phyloP scores from a whole-genome alignment of 164 flowering plant genomes.

The Nymphaea thermarum region DNA sequence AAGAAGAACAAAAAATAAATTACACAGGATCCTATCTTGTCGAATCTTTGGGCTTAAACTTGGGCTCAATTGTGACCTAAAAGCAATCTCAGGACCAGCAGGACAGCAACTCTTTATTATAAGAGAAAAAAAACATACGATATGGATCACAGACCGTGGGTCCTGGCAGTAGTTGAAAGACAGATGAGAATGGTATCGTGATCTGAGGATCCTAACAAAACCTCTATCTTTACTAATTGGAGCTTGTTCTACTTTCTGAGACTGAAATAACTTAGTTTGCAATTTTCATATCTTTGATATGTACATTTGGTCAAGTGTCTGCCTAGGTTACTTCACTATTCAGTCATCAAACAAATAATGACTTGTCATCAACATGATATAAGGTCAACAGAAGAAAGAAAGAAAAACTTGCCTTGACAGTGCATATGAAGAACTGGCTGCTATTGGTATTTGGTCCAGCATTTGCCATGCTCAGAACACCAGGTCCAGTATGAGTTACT shows the following conservation, averaged over 20 bases:
- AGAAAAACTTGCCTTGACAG: conserved; percentile 37
- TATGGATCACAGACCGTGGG: no score
- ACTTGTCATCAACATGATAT: not conserved
- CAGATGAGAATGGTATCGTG: no score
- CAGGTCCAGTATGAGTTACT: conserved; percentile 70
- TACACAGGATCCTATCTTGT: no score
- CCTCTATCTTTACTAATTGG: no score
- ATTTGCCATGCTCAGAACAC: conserved; percentile 84
- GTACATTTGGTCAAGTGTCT: no score
- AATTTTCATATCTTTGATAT: no score
- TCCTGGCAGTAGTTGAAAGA: no score
- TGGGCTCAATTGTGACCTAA: not conserved
- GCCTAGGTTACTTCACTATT: not conserved
- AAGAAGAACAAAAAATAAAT: not conserved
- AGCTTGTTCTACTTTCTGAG: no score
- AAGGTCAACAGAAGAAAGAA: not conserved
- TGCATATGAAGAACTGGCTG: conserved; percentile 83
- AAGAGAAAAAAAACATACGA: not conserved
- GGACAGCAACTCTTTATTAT: not conserved
- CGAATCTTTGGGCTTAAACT: no score
- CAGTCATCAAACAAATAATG: not conserved
- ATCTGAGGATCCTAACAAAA: no score
- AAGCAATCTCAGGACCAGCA: not conserved
- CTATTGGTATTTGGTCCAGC: conserved; percentile 78
- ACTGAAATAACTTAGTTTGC: no score